These are phyloP conservation scores for Fusarium armeniacum DNA, from an alignment of 2,329 filamentous ascomycete genomes.

Conservation along the genomic window DNA sequence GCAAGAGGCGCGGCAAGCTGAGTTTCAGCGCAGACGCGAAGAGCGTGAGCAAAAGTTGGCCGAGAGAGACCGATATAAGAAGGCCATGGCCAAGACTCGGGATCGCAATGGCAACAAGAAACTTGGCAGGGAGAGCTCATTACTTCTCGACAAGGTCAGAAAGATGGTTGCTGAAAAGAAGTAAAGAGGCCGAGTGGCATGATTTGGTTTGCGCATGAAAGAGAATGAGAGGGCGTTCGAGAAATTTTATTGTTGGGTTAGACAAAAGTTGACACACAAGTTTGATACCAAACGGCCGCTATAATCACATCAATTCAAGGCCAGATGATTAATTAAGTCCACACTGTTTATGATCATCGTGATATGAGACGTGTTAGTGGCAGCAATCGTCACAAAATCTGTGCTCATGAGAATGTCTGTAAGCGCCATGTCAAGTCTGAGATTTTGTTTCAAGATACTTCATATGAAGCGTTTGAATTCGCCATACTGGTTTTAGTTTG, in stretches of 20 bases:
- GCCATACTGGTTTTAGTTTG: neutral
- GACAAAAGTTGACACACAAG: conserved; percentile 35
- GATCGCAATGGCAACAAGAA: conserved; percentile 82
- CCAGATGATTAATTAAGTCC: neutral
- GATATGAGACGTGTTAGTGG: conserved; percentile 1
- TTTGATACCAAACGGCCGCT: conserved; percentile 27
- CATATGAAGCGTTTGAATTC: neutral
- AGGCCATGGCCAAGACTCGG: conserved; percentile 80
- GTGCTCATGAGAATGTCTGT: neutral
- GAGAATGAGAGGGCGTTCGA: conserved; percentile 32
- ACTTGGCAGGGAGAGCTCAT: conserved; percentile 82
- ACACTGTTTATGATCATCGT: neutral
- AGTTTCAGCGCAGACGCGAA: conserved; percentile 65
- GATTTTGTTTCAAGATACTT: conserved; percentile 17
- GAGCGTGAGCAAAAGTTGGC: conserved; percentile 76
- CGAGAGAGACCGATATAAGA: conserved; percentile 74
- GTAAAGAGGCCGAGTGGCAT: neutral
- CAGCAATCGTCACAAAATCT: neutral
- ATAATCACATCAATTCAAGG: conserved; percentile 19
- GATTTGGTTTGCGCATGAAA: neutral
- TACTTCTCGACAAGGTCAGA: conserved; percentile 83
- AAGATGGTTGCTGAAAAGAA: conserved; percentile 70
- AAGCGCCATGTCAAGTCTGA: conserved; percentile 2
- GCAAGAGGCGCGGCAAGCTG: conserved; percentile 59
- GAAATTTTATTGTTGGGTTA: conserved; percentile 31